phyloP scores from a whole-genome alignment of 768 basidiomycete species.

The Fibroporia radiculosa region DNA sequence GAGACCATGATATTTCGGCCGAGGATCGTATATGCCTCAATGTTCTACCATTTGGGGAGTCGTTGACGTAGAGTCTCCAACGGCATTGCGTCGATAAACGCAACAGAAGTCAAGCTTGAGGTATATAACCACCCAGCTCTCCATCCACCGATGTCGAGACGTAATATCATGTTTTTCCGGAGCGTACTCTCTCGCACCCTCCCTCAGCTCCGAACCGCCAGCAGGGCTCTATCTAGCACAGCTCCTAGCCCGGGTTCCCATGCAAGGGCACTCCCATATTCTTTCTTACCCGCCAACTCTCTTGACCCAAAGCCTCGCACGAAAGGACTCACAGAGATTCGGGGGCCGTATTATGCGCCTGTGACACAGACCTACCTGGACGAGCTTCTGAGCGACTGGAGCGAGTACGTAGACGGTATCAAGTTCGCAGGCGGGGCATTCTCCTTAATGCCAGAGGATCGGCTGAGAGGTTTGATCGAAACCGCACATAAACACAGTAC shows the following conservation, averaged over 20 bases:
- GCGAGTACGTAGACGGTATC: conserved; percentile 35
- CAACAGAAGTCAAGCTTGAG: no score
- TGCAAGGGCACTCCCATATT: conserved; percentile 10
- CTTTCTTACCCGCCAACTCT: conserved; percentile 26
- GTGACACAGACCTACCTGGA: conserved; percentile 34
- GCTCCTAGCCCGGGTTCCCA: neutral
- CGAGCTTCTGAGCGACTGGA: conserved; percentile 34
- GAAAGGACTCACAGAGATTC: conserved; percentile 35
- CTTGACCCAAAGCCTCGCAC: conserved; percentile 28
- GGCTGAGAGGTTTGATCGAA: conserved; percentile 30
- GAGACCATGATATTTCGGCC: no score
- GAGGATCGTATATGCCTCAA: no score
- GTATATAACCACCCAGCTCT: no score
- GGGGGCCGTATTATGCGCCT: conserved; percentile 37
- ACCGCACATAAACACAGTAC: conserved; percentile 31
- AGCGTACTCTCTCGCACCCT: conserved; percentile 1
- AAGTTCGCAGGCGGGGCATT: conserved; percentile 40
- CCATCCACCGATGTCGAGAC: no score
- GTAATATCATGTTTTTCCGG: conserved; percentile 1
- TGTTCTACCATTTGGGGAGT: no score
- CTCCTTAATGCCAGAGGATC: conserved; percentile 33
- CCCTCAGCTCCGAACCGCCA: neutral
- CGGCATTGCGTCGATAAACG: no score
- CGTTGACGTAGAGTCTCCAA: no score
- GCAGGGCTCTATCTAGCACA: conserved; percentile 3